These are phyloP conservation scores for Geranium incanum DNA, from an alignment of 441 rosid genomes.

Conservation along the genomic window DNA sequence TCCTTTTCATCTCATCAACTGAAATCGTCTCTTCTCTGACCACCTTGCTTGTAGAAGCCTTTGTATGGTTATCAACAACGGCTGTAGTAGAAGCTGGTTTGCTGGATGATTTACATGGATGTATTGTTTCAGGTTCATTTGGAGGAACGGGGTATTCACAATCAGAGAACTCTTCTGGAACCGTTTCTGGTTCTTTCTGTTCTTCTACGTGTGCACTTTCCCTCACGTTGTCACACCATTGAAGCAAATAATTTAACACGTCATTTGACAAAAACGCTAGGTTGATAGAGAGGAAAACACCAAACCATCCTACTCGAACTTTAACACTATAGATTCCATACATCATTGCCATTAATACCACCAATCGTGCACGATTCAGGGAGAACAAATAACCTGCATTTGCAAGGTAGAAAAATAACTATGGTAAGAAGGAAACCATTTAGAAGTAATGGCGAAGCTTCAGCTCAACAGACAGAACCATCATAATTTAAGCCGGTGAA, in stretches of 20 bases:
- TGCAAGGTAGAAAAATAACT: slow-evolving; percentile 20
- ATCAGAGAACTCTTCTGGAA: slow-evolving; percentile 54
- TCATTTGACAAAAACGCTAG: slow-evolving; percentile 94
- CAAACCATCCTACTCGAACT: slow-evolving; percentile 94
- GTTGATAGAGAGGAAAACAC: slow-evolving; percentile 73
- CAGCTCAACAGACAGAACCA: not conserved
- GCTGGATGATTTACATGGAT: slow-evolving; percentile 61
- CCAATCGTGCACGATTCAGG: slow-evolving; percentile 78
- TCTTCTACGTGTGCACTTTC: slow-evolving; percentile 56
- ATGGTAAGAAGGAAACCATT: not conserved
- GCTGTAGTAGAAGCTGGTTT: slow-evolving; percentile 45
- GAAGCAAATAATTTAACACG: slow-evolving; percentile 58
- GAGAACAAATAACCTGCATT: slow-evolving; percentile 91
- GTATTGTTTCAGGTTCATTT: slow-evolving; percentile 54
- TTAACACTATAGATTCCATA: slow-evolving; percentile 78
- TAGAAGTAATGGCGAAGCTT: not conserved
- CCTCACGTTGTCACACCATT: slow-evolving; percentile 68
- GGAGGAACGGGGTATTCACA: slow-evolving; percentile 49
- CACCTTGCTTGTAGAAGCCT: slow-evolving; percentile 38
- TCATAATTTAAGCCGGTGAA: not conserved
- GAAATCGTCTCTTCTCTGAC: slow-evolving; percentile 53
- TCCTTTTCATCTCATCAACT: slow-evolving; percentile 80
- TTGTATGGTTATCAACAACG: slow-evolving; percentile 39
- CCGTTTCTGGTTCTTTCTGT: slow-evolving; percentile 53
- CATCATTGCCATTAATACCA: slow-evolving; percentile 61